phyloP scores from a whole-genome alignment of 2,329 filamentous ascomycete genomes.

The Aspergillus alliaceus region DNA sequence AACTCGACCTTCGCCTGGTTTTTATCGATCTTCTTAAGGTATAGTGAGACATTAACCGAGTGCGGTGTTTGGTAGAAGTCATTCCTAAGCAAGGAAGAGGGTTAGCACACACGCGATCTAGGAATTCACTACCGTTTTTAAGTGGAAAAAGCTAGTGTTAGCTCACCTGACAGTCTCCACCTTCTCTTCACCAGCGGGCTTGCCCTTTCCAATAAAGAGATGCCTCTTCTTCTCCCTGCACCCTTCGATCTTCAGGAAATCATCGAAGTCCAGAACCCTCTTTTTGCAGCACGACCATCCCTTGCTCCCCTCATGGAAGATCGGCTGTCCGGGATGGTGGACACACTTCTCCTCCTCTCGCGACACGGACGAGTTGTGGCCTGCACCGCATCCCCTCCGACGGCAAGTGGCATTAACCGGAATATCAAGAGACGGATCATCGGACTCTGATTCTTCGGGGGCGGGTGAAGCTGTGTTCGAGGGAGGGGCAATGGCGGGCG shows the following conservation, averaged over 20 bases:
- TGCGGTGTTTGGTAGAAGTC: constrained; percentile 94
- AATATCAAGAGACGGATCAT: constrained; percentile 74
- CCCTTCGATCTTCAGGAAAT: constrained; percentile 94
- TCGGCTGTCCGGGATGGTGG: constrained; percentile 83
- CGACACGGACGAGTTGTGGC: constrained; percentile 59
- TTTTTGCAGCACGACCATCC: constrained; percentile 97
- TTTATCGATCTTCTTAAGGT: constrained; percentile 96
- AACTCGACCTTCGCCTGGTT: constrained; percentile 73
- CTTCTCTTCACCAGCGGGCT: constrained; percentile 69
- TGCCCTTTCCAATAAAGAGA: constrained; percentile 76
- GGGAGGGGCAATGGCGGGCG: constrained; percentile 32
- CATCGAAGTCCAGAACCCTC: constrained; percentile 91
- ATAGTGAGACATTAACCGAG: constrained; percentile 85
- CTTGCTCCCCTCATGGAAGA: constrained; percentile 98
- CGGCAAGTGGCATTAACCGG: constrained; percentile 74
- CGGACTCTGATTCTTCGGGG: constrained; percentile 74
- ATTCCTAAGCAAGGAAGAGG: constrained; percentile 50
- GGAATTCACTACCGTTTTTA: neutral
- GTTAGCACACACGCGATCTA: neutral
- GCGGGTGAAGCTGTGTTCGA: constrained; percentile 35
- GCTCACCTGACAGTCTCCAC: constrained; percentile 73
- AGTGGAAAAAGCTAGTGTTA: neutral
- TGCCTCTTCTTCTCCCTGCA: constrained; percentile 81
- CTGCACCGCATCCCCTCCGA: constrained; percentile 69
- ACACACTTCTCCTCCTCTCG: constrained; percentile 75